Evolutionary conservation across 73 alveolate genomes (phyloP).

Genomic region (Breviolum minutum): DNA sequence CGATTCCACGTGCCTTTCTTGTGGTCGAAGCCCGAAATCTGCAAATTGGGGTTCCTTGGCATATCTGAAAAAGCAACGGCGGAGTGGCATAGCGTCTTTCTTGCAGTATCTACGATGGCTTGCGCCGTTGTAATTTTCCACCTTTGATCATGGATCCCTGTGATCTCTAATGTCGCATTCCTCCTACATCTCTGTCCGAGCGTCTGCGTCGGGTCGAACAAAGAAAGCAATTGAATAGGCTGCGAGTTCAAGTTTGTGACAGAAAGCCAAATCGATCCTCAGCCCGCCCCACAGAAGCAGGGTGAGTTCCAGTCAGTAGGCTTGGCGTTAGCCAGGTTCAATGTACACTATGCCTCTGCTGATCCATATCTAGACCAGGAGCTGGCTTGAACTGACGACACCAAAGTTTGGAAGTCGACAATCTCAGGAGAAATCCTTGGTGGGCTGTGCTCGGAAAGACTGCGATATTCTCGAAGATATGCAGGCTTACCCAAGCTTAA

Average conservation of each 20-base stretch:
- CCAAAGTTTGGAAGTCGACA: conserved; percentile 94
- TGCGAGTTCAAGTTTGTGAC: conserved; percentile 88
- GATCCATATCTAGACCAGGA: not conserved
- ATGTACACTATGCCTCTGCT: not conserved
- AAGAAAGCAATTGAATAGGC: conserved; percentile 90
- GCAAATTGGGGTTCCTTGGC: conserved; percentile 79
- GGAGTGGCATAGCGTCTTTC: too few relatives aligned
- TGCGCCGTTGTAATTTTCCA: not conserved
- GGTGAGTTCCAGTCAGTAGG: not conserved
- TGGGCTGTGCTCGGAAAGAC: too few relatives aligned
- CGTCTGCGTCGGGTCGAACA: conserved; percentile 89
- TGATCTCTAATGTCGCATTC: too few relatives aligned
- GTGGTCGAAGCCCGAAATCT: conserved; percentile 83
- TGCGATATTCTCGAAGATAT: too few relatives aligned
- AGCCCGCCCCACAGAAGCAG: not conserved
- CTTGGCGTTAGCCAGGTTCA: not conserved
- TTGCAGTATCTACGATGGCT: too few relatives aligned
- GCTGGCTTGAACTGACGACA: conserved; percentile 77
- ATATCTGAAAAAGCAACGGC: too few relatives aligned
- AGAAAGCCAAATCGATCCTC: conserved; percentile 91
- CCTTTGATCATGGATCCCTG: not conserved
- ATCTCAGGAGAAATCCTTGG: conserved; percentile 79
- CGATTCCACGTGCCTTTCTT: conserved; percentile 29
- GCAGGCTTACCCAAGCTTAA: too few relatives aligned
- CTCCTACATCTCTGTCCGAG: not conserved